Base-by-base conservation (phyloP, 106 monocot species). In the Phalaenopsis aphrodite region DNA sequence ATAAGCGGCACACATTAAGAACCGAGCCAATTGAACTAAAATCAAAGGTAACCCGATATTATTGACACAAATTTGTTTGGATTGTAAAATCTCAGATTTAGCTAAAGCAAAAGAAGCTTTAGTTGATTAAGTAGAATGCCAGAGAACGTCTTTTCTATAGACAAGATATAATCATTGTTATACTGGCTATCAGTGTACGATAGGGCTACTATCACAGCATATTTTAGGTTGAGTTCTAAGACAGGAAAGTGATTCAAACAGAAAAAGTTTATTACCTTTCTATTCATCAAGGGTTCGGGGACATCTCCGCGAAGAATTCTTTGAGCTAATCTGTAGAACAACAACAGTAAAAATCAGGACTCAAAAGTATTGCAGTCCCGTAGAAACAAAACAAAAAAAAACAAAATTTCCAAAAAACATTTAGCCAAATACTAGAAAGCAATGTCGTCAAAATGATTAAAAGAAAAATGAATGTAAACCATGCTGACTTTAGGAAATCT, bases 251-350 rank as follows among this genome's bases (percentile, higher is more conserved):
- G 24, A 68, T 68, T 36, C 37, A 43, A 19, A 73, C n/a, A 77
- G 76, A 55, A 21, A 78, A 49, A 42, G 39, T 4, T 3, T 18
- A 55, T 66, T 11, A 82, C 77, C 82, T 71, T 82, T 67, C 82
- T 82, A 78, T 82, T 82, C 78, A 82, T 42, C 36, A 82, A 72
- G 72, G 82, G 82, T 55, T 82, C 82, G 14, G 82, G 82, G 42
- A 82, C 82, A 78, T 82, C 82, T 18, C 82, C 82, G 47, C 82
- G 77, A 42, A 82, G 68, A 77, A 82, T 82, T 19, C 82, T 77
- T 69, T 82, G 82, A 77, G 82, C 82, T 78, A 82, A 71, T 82
- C 82, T 78, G 55, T 41, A 38, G 24, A 77, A 78, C 48, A 76
- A 49, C 19, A 49, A 47, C 24, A 23, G n/a, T 48, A 76, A 76